Percentiles rank a stretch among this genome's conserved stretches.
These are phyloP conservation scores for Hyaloscypha bicolor DNA, from an alignment of 495 filamentous ascomycete genomes.

Conservation along the genomic window DNA sequence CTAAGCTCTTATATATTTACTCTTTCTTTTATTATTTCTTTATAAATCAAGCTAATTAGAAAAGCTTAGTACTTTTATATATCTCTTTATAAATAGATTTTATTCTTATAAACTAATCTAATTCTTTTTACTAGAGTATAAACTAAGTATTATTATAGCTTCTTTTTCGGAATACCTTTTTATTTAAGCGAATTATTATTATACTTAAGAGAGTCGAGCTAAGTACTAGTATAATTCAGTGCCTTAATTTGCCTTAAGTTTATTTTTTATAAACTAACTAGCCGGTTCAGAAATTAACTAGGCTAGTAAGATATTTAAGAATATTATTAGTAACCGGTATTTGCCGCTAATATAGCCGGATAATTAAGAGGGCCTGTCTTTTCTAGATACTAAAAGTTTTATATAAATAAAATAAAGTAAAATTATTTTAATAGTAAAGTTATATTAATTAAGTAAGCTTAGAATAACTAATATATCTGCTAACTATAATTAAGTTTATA, in stretches of 20 bases:
- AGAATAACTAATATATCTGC: no score
- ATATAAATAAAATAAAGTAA: neutral
- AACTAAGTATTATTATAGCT: slow-evolving; percentile 16
- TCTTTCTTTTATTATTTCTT: no score
- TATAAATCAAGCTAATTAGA: no score
- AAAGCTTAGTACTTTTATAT: no score
- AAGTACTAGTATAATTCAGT: slow-evolving; percentile 15
- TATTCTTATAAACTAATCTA: slow-evolving; percentile 4
- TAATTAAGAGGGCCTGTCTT: neutral
- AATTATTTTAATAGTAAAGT: neutral
- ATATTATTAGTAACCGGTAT: neutral
- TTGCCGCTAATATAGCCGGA: slow-evolving; percentile 1
- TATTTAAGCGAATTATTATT: slow-evolving; percentile 12
- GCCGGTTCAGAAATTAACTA: slow-evolving; percentile 16
- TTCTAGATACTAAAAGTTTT: neutral
- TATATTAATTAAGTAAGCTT: no score
- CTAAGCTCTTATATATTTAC: slow-evolving; percentile 46
- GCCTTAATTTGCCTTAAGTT: slow-evolving; percentile 16
- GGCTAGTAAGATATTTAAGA: neutral
- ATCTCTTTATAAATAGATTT: slow-evolving; percentile 32
- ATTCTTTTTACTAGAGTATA: slow-evolving; percentile 14
- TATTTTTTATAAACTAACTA: slow-evolving; percentile 12
- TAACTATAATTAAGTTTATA: neutral
- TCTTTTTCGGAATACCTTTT: slow-evolving; percentile 22
- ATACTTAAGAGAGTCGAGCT: no score